Evolutionary conservation across 345 rosid genomes (phyloP).

Genomic region (Cardamine chenopodiifolia): DNA sequence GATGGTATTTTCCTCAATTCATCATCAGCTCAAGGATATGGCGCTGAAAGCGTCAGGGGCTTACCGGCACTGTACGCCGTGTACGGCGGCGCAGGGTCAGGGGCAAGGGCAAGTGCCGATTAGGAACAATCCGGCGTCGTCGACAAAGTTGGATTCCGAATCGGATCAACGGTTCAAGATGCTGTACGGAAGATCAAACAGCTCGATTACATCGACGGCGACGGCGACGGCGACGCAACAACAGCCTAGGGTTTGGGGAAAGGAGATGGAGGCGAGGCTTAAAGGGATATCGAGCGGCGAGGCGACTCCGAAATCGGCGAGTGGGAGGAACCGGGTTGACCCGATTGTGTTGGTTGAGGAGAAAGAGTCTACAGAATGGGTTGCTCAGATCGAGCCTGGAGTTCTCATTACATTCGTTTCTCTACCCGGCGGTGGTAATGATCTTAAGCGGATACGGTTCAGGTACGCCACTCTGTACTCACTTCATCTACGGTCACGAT

Average conservation of each 20-base stretch:
- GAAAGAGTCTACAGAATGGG: conserved; percentile 91
- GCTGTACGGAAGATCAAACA: conserved; percentile 76
- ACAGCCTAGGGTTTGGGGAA: conserved; percentile 69
- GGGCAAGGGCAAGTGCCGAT: conserved; percentile 43
- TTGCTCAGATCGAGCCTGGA: conserved; percentile 97
- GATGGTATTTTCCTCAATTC: conserved; percentile 17
- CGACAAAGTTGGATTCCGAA: conserved; percentile 62
- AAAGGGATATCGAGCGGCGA: conserved; percentile 77
- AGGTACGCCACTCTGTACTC: conserved; percentile 50
- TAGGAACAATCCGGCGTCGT: conserved; percentile 20
- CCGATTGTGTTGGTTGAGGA: conserved; percentile 79
- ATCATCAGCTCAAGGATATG: conserved; percentile 84
- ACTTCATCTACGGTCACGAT: conserved; percentile 34
- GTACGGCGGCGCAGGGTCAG: conserved; percentile 60
- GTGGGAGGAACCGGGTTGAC: conserved; percentile 64
- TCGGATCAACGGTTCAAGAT: conserved; percentile 66
- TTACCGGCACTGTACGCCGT: conserved; percentile 80
- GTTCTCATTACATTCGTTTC: conserved; percentile 91
- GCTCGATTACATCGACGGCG: conserved; percentile 60
- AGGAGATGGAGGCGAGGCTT: conserved; percentile 84
- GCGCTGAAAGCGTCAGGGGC: conserved; percentile 92
- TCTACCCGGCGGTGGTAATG: conserved; percentile 93
- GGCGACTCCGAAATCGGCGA: conserved; percentile 65
- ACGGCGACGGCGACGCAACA: conserved; percentile 49
- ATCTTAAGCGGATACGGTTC: conserved; percentile 91